Evolutionary conservation across 2,329 filamentous ascomycete species (phyloP).

Genomic region (Fusarium chuoi): DNA sequence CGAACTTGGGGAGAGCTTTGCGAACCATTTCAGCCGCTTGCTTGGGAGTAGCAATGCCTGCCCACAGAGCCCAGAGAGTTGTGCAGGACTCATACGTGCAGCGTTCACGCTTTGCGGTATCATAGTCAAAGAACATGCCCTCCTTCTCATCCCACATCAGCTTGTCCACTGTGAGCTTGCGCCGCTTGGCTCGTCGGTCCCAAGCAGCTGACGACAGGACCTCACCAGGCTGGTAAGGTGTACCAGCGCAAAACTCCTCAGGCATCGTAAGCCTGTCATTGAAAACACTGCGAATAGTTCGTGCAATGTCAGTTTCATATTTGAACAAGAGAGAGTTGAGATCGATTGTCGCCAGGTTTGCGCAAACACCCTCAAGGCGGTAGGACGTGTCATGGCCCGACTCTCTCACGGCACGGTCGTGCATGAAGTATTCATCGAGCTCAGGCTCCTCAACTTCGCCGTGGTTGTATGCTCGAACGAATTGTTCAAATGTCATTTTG

Average conservation of each 20-base stretch:
- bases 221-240: constrained; percentile 70
- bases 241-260: constrained; percentile 78
- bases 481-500: constrained; percentile 82
- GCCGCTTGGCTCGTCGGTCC: constrained; percentile 87
- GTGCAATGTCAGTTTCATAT: constrained; percentile 93
- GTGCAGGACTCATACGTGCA: constrained; percentile 90
- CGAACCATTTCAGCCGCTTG: constrained; percentile 87
- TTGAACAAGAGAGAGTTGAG: constrained; percentile 96
- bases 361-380: constrained; percentile 87
- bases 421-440: constrained; percentile 93
- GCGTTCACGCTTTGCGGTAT: constrained; percentile 83
- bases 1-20: constrained; percentile 86
- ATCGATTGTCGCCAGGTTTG: constrained; percentile 91
- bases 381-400: constrained; percentile 98
- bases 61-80: constrained; percentile 98
- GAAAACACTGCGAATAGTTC: constrained; percentile 86
- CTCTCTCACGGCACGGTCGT: constrained; percentile 94
- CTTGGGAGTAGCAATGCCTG: constrained; percentile 83
- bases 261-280: constrained; percentile 85
- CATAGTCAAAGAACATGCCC: constrained; percentile 98
- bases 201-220: constrained; percentile 86
- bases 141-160: constrained; percentile 92
- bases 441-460: constrained; percentile 82
- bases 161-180: constrained; percentile 88
- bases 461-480: constrained; percentile 88